Evolutionary conservation across 306 rosid genomes (phyloP).

Genomic region (Acacia crassicarpa): DNA sequence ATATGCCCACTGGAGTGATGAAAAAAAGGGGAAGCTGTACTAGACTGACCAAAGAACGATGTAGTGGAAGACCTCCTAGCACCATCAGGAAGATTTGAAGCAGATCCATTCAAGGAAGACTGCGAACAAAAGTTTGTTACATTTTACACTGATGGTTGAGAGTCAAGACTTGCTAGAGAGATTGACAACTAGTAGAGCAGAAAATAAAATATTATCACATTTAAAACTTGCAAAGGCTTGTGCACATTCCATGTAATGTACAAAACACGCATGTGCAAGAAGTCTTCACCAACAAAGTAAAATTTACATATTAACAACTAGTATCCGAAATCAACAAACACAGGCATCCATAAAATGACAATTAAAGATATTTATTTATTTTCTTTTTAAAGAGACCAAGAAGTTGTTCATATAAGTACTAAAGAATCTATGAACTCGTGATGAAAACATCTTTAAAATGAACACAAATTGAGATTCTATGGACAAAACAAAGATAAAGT

Average conservation of each 20-base stretch:
- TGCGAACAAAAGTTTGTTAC: not conserved
- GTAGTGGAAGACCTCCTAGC: too few relatives aligned
- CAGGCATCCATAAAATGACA: not conserved
- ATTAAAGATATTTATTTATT: not conserved
- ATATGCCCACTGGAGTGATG: too few relatives aligned
- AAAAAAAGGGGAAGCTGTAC: too few relatives aligned
- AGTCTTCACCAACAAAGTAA: not conserved
- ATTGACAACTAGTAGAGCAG: not conserved
- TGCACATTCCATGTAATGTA: conserved; percentile 12
- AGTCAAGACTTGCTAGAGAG: not conserved
- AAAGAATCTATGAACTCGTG: not conserved
- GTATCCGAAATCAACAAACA: not conserved
- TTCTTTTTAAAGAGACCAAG: not conserved
- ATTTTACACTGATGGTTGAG: not conserved
- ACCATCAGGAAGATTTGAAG: too few relatives aligned
- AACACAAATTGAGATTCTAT: not conserved
- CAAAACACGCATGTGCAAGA: not conserved
- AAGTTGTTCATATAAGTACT: not conserved
- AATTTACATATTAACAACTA: not conserved
- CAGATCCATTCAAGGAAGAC: too few relatives aligned
- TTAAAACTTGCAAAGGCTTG: not conserved
- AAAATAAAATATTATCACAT: not conserved
- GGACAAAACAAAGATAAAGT: not conserved
- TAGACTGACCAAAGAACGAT: too few relatives aligned
- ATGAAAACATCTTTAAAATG: not conserved